Evolutionary conservation across 2,329 filamentous ascomycete species (phyloP).

Genomic region (Beauveria caledonica): DNA sequence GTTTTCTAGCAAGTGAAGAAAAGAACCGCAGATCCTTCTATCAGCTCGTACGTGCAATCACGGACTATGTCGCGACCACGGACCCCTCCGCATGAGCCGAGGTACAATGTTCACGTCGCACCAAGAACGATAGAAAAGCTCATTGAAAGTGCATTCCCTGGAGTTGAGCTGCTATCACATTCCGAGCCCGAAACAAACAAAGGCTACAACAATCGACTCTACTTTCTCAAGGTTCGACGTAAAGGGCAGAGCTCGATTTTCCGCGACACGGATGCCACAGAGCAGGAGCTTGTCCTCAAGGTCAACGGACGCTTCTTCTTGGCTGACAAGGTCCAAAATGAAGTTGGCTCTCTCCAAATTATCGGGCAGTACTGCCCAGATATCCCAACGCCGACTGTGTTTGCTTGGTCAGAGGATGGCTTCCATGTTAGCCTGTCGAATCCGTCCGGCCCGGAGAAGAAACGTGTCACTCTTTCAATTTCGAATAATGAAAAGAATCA

Average conservation of each 20-base stretch:
- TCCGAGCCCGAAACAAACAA: slow-evolving; percentile 11
- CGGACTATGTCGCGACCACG: slow-evolving; percentile 10
- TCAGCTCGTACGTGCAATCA: background rate
- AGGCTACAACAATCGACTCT: slow-evolving; percentile 19
- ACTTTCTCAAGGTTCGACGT: slow-evolving; percentile 14
- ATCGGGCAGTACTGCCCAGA: slow-evolving; percentile 15
- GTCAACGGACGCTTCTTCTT: slow-evolving; percentile 17
- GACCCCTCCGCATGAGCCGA: slow-evolving; percentile 16
- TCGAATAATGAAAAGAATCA: background rate
- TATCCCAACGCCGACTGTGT: slow-evolving; percentile 13
- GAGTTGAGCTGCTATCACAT: slow-evolving; percentile 6
- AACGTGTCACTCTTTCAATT: background rate
- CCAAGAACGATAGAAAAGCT: slow-evolving; percentile 11
- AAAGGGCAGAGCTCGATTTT: slow-evolving; percentile 1
- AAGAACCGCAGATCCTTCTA: background rate
- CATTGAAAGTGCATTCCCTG: slow-evolving; percentile 11
- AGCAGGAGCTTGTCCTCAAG: slow-evolving; percentile 16
- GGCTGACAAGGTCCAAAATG: slow-evolving; percentile 18
- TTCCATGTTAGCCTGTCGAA: background rate
- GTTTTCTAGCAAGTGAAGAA: too few relatives aligned
- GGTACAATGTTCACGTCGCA: slow-evolving; percentile 15
- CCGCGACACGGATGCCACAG: background rate
- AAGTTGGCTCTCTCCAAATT: slow-evolving; percentile 16
- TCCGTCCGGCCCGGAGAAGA: background rate
- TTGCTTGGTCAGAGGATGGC: slow-evolving; percentile 18